phyloP scores from a whole-genome alignment of 1,284 basidiomycete species.

The Grifola frondosa region DNA sequence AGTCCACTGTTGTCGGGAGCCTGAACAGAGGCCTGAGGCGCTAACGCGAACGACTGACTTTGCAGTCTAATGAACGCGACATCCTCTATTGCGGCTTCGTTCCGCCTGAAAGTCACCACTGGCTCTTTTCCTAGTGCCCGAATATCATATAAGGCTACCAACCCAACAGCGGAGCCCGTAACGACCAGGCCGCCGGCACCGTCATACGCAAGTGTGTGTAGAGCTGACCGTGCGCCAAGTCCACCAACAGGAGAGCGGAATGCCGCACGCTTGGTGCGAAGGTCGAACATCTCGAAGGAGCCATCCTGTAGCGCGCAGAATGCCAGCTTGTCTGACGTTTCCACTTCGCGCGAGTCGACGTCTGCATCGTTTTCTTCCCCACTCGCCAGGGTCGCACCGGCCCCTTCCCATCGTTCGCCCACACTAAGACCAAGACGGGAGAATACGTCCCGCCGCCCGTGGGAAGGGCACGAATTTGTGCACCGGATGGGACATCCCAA shows the following conservation, averaged over 20 bases:
- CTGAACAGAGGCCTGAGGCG: too few relatives aligned
- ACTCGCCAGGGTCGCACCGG: conserved; percentile 9
- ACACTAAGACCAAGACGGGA: conserved; percentile 48
- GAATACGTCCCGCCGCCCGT: conserved; percentile 35
- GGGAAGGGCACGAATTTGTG: conserved; percentile 44
- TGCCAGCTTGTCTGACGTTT: conserved; percentile 46
- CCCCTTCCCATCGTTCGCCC: conserved; percentile 34
- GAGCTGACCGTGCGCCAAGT: conserved; percentile 24
- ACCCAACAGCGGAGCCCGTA: conserved; percentile 63
- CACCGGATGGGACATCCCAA: conserved; percentile 70
- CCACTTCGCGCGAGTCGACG: conserved; percentile 45
- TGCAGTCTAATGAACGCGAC: conserved; percentile 39
- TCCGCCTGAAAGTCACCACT: conserved; percentile 50
- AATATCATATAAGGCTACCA: conserved; percentile 58
- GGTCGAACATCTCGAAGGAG: conserved; percentile 56
- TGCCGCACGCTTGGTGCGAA: conserved; percentile 47
- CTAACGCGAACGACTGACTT: conserved; percentile 4
- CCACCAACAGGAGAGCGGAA: conserved; percentile 35
- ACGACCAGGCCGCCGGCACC: conserved; percentile 46
- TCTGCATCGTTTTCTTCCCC: conserved; percentile 1
- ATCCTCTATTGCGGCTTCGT: conserved; percentile 56
- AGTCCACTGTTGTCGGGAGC: too few relatives aligned
- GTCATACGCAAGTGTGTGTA: conserved; percentile 55
- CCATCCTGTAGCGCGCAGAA: conserved; percentile 62
- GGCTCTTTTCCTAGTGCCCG: conserved; percentile 38